Percentiles rank a stretch among this genome's conserved stretches.
phyloP scores from a whole-genome alignment of 352 stramenopile species.

The Bremia lactucae region DNA sequence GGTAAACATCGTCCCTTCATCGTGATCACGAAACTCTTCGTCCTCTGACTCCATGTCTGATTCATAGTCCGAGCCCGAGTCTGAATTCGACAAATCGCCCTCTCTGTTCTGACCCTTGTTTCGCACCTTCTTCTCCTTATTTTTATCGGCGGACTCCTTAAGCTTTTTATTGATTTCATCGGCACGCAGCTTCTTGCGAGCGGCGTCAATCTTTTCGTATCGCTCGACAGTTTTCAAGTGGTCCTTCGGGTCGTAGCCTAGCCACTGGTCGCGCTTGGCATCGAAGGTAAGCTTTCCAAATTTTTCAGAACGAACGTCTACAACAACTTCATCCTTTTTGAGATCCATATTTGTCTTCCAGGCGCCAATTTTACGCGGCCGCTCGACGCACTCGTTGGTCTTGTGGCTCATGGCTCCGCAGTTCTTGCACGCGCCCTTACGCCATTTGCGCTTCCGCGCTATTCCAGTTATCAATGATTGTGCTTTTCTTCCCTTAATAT shows the following conservation, averaged over 20 bases:
- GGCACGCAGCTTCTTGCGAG: constrained; percentile 67
- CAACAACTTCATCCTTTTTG: constrained; percentile 66
- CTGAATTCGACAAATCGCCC: constrained; percentile 24
- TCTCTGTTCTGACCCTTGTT: constrained; percentile 16
- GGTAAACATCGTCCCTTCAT: constrained; percentile 89
- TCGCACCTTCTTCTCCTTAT: constrained; percentile 21
- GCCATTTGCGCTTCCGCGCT: constrained; percentile 48
- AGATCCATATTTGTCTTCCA: constrained; percentile 90
- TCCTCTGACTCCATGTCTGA: constrained; percentile 83
- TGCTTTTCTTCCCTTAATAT: constrained; percentile 34
- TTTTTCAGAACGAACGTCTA: constrained; percentile 81
- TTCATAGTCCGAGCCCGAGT: constrained; percentile 85
- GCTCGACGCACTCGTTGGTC: constrained; percentile 88
- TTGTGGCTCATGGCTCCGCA: constrained; percentile 90
- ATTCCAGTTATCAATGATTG: background rate
- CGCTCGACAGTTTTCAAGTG: constrained; percentile 66
- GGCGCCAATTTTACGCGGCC: constrained; percentile 83
- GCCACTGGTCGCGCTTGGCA: constrained; percentile 95
- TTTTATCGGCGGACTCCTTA: constrained; percentile 34
- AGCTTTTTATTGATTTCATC: constrained; percentile 72
- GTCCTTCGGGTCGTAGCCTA: constrained; percentile 87
- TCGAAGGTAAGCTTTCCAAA: constrained; percentile 95
- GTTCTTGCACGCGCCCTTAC: constrained; percentile 90
- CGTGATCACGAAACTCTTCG: constrained; percentile 87
- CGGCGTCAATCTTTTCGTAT: constrained; percentile 77